Base-by-base conservation (phyloP, 75 land plant genomes). In the Cunninghamia lanceolata region DNA sequence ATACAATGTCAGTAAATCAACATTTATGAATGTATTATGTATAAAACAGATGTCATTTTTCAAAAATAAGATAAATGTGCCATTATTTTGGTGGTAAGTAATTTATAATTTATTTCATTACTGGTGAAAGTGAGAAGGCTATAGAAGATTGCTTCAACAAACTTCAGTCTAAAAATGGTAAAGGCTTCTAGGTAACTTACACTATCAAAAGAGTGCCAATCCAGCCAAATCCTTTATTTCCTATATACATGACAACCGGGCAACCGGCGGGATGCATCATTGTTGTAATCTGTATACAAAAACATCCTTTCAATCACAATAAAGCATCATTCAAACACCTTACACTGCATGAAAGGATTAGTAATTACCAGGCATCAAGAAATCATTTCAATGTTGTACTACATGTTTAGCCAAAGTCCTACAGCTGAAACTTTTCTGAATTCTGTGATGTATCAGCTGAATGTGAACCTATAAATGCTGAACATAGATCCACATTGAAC, bases 211-310 rank as follows among this genome's bases (percentile, higher is more conserved):
- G 79, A 50, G 91, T 95, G 25, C 93, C 89, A 85, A 96, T 91
- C 95, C 96, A 96, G 35, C 98, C 96, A 90, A 84, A 89, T 59
- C 95, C 95, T 63, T 81, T 73, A 34, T 83, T 84, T 3, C 90
- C 87, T 71, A 84, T 52, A n/a, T 87, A 71, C 10, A 87, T 89
- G 59, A 93, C 92, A 32, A 84, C 86, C 34, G 96, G 94, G 90
- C 98, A 96, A 59, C 96, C 98, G 34, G 94, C 93, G 82, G 98
- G 98, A 89, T 96, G 98, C 88, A 85, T 88, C 30, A 96, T 63
- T 83, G 30, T 79, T 30, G 92, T 89, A 83, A 86, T 85, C 98
- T 96, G 92, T 76, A 84, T 86, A 59, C 54, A 77, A 66, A 43
- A 85, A 42, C 56, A 75, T 84, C 78, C 25, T 86, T 42, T 63